Evolutionary conservation across 2,329 filamentous ascomycete genomes (phyloP).

Genomic region (Stachybotrys echinatus): DNA sequence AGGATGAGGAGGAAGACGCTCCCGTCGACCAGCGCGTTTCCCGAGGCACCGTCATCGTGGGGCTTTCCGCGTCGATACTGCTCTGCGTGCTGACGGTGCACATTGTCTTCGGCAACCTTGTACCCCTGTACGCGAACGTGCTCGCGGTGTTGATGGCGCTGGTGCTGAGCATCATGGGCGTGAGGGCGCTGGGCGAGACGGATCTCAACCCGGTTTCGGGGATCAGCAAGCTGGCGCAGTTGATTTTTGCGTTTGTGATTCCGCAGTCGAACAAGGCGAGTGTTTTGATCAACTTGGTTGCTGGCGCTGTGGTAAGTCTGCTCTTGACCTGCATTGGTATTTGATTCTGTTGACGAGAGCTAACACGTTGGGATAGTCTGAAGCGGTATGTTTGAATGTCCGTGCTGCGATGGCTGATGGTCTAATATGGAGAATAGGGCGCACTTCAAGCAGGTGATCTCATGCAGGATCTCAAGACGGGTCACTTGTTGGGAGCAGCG

Average conservation of each 20-base stretch:
- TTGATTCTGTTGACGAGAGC: slow-evolving; percentile 4
- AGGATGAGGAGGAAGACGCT: slow-evolving; percentile 64
- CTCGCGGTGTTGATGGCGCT: slow-evolving; percentile 82
- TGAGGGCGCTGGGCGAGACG: slow-evolving; percentile 69
- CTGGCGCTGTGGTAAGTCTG: slow-evolving; percentile 66
- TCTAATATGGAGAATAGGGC: slow-evolving; percentile 33
- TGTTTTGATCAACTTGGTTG: slow-evolving; percentile 91
- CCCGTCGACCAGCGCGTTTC: slow-evolving; percentile 79
- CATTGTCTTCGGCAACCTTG: slow-evolving; percentile 74
- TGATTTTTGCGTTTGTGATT: slow-evolving; percentile 89
- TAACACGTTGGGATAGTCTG: slow-evolving; percentile 21
- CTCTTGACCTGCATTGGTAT: neutral
- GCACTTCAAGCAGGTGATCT: slow-evolving; percentile 93
- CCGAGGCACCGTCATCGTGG: slow-evolving; percentile 63
- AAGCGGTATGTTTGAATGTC: slow-evolving; percentile 25
- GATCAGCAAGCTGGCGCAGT: slow-evolving; percentile 92
- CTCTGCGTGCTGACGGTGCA: slow-evolving; percentile 81
- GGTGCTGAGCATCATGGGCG: slow-evolving; percentile 68
- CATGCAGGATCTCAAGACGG: slow-evolving; percentile 96
- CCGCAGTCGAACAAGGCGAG: slow-evolving; percentile 75
- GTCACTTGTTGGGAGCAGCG: slow-evolving; percentile 84
- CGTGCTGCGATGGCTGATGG: neutral
- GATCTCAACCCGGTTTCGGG: slow-evolving; percentile 95
- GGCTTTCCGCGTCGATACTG: slow-evolving; percentile 68
- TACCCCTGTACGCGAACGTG: slow-evolving; percentile 71